phyloP scores from a whole-genome alignment of 2,329 filamentous ascomycete species.

The Paecilomyces variotii region DNA sequence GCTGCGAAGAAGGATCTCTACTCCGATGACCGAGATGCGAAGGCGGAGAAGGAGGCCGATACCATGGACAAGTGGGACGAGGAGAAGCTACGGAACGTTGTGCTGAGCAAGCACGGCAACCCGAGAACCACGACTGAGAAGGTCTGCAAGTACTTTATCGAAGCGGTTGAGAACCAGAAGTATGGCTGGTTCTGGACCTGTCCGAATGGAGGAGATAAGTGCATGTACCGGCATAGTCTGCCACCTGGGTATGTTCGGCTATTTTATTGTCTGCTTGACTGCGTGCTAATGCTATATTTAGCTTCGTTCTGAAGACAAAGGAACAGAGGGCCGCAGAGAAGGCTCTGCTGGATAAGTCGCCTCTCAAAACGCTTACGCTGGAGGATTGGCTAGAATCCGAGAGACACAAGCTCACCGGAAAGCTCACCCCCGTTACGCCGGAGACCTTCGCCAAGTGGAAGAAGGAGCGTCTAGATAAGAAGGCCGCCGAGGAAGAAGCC shows the following conservation, averaged over 20 bases:
- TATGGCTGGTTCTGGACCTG: constrained; percentile 99
- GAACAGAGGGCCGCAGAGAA: constrained; percentile 95
- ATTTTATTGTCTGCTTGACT: not conserved
- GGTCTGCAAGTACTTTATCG: constrained; percentile 98
- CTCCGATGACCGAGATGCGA: constrained; percentile 66
- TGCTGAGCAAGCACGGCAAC: constrained; percentile 94
- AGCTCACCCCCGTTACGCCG: constrained; percentile 83
- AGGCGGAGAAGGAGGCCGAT: constrained; percentile 71
- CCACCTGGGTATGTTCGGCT: constrained; percentile 65
- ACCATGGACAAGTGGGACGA: constrained; percentile 97
- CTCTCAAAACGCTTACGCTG: constrained; percentile 84
- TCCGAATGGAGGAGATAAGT: constrained; percentile 92
- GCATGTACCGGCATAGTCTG: constrained; percentile 96
- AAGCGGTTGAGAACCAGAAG: constrained; percentile 95
- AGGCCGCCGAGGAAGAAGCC: constrained; percentile 85
- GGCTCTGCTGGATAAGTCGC: constrained; percentile 90
- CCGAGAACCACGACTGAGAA: constrained; percentile 93
- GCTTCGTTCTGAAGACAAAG: constrained; percentile 95
- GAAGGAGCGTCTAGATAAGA: constrained; percentile 87
- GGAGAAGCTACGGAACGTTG: constrained; percentile 83
- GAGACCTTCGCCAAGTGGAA: constrained; percentile 97
- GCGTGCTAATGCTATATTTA: constrained; percentile 31
- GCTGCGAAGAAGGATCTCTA: constrained; percentile 88
- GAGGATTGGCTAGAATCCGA: constrained; percentile 97
- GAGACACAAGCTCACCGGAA: constrained; percentile 87